Conservation (phyloP, 2,329 filamentous ascomycete species). For the Hypoxylon sp. region DNA sequence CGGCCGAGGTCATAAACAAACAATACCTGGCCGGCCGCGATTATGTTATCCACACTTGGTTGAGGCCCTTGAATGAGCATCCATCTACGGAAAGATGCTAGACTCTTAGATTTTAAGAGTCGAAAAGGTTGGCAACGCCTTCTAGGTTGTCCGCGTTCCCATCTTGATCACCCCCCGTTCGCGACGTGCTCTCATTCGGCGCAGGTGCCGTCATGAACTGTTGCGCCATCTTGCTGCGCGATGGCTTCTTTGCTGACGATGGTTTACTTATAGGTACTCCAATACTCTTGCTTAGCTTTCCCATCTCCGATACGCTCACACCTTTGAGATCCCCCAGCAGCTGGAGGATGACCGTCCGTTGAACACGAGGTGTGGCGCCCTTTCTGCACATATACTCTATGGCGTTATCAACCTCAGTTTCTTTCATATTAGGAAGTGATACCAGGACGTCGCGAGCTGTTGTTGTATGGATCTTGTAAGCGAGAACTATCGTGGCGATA, state of each 20-base stretch:
- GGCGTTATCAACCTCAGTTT: constrained; percentile 73
- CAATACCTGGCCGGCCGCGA: background rate
- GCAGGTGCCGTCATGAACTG: constrained; percentile 70
- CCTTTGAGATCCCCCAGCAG: constrained; percentile 88
- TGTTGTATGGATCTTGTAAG: constrained; percentile 75
- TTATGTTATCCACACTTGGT: background rate
- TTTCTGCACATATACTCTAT: constrained; percentile 70
- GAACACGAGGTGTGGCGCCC: constrained; percentile 74
- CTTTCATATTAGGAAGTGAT: constrained; percentile 80
- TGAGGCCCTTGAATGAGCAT: background rate
- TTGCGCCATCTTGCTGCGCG: constrained; percentile 71
- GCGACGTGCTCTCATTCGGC: constrained; percentile 46
- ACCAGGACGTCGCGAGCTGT: constrained; percentile 83
- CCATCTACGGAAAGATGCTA: background rate
- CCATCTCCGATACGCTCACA: constrained; percentile 92
- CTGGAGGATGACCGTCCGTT: constrained; percentile 84
- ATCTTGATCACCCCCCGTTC: constrained; percentile 32
- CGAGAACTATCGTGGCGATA: constrained; percentile 85
- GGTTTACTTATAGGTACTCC: constrained; percentile 50
- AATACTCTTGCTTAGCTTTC: constrained; percentile 75
- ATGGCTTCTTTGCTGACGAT: constrained; percentile 54
- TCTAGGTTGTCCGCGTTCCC: constrained; percentile 65
- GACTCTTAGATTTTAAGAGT: constrained; percentile 40
- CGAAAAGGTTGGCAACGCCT: constrained; percentile 65
- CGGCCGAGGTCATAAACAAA: background rate